Evolutionary conservation across 495 filamentous ascomycete genomes (phyloP).

Genomic region (Parathielavia hyrcaniae): DNA sequence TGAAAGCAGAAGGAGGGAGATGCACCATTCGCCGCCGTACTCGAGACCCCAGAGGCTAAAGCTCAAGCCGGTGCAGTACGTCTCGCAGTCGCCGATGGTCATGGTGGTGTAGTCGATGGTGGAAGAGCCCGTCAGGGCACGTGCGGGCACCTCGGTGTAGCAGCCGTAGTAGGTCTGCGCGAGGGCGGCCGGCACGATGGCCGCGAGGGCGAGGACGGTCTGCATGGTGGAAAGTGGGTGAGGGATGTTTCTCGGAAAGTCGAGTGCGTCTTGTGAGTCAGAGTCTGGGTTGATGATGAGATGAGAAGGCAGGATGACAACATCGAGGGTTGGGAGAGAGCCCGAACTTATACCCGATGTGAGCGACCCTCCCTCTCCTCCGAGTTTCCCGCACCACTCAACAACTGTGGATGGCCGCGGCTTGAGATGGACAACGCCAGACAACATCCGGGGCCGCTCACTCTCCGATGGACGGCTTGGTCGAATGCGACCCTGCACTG

Average conservation of each 20-base stretch:
- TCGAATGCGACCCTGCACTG: slow-evolving; percentile 8
- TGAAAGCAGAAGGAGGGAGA: neutral
- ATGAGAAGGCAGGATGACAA: slow-evolving; percentile 7
- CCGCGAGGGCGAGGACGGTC: slow-evolving; percentile 11
- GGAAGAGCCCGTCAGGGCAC: slow-evolving; percentile 14
- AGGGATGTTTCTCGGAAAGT: neutral
- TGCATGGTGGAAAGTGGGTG: slow-evolving; percentile 13
- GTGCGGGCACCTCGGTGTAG: slow-evolving; percentile 21
- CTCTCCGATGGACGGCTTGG: neutral
- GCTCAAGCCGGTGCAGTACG: slow-evolving; percentile 24
- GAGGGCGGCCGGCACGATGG: slow-evolving; percentile 11
- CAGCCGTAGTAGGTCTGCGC: slow-evolving; percentile 22
- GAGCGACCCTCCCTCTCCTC: neutral
- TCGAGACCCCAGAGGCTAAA: slow-evolving; percentile 35
- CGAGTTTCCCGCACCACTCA: neutral
- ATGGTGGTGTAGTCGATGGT: slow-evolving; percentile 11
- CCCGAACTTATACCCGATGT: slow-evolving; percentile 6
- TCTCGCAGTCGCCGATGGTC: slow-evolving; percentile 19
- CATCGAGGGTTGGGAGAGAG: slow-evolving; percentile 6
- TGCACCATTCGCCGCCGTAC: slow-evolving; percentile 41
- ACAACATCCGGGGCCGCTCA: neutral
- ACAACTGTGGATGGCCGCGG: no score
- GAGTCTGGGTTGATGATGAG: slow-evolving; percentile 7
- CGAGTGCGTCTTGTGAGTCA: neutral
- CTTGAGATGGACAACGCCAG: no score